phyloP scores from a whole-genome alignment of 169 alveolate genomes.

The Cryptosporidium tyzzeri region DNA sequence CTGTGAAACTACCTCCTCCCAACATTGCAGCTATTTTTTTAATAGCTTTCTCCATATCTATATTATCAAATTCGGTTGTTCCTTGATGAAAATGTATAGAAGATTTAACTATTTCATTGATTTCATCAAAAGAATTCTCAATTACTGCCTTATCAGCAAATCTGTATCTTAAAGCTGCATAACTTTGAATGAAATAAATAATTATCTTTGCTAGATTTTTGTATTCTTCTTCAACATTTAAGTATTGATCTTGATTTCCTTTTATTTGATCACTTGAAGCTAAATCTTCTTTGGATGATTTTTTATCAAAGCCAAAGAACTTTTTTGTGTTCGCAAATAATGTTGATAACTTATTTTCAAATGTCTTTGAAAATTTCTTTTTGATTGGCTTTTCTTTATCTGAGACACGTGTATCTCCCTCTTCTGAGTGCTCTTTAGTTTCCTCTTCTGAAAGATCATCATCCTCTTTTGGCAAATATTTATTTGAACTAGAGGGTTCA shows the following conservation, averaged over 20 bases:
- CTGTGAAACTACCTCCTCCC: conserved; percentile 75
- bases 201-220: conserved; percentile 29
- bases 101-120: background rate
- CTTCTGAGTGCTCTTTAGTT: background rate
- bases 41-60: conserved; percentile 58
- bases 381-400: conserved; percentile 16
- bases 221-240: conserved; percentile 6
- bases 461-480: background rate
- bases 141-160: conserved; percentile 2
- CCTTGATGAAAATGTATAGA: conserved; percentile 59
- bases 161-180: conserved; percentile 59
- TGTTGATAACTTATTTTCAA: conserved; percentile 30
- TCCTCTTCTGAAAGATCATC: background rate
- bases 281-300: background rate
- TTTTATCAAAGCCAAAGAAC: conserved; percentile 24
- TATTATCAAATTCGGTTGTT: conserved; percentile 29
- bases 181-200: conserved; percentile 27
- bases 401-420: background rate
- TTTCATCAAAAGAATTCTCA: conserved; percentile 24
- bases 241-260: background rate
- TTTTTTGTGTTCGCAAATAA: conserved; percentile 27
- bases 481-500: background rate
- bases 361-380: conserved; percentile 15
- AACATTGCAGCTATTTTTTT: conserved; percentile 23
- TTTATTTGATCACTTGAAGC: background rate